Percentiles rank a stretch among this genome's conserved stretches.
These are phyloP conservation scores for Acacia confusa DNA, from an alignment of 306 rosid genomes.

Conservation along the genomic window DNA sequence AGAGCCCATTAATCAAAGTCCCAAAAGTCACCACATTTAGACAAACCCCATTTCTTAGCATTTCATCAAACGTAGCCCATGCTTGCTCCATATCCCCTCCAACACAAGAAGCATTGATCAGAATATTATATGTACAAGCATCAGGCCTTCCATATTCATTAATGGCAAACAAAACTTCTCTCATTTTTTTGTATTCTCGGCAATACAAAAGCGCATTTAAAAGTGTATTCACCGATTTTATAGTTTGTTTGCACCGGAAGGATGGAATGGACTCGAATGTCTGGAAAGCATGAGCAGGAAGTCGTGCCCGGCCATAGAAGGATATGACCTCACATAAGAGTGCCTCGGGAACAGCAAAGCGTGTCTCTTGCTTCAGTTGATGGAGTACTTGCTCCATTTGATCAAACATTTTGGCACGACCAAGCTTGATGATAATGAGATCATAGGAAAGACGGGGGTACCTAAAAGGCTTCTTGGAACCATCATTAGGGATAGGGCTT, in stretches of 20 bases:
- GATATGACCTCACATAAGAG: conserved; percentile 76
- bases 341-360: conserved; percentile 51
- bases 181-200: conserved; percentile 41
- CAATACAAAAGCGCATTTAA: conserved; percentile 52
- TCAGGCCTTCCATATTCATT: conserved; percentile 45
- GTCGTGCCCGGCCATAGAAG: conserved; percentile 65
- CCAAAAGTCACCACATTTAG: conserved; percentile 62
- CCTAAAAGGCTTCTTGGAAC: conserved; percentile 44
- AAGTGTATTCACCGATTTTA: conserved; percentile 66
- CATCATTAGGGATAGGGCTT: conserved; percentile 43
- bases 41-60: conserved; percentile 37
- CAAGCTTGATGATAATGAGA: conserved; percentile 78
- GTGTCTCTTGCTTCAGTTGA: conserved; percentile 51
- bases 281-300: conserved; percentile 53
- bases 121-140: conserved; percentile 66
- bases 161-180: conserved; percentile 24
- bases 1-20: conserved; percentile 53
- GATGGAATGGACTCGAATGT: conserved; percentile 53
- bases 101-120: conserved; percentile 45
- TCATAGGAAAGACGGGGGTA: conserved; percentile 68
- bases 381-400: conserved; percentile 68
- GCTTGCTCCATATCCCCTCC: conserved; percentile 40
- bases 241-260: conserved; percentile 52
- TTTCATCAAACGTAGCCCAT: conserved; percentile 56
- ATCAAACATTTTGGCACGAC: conserved; percentile 72